A percentile compares a stretch with the other conserved stretches of the same genome.
phyloP scores from a whole-genome alignment of 2,329 filamentous ascomycete genomes.

The Claviceps pazoutovae region DNA sequence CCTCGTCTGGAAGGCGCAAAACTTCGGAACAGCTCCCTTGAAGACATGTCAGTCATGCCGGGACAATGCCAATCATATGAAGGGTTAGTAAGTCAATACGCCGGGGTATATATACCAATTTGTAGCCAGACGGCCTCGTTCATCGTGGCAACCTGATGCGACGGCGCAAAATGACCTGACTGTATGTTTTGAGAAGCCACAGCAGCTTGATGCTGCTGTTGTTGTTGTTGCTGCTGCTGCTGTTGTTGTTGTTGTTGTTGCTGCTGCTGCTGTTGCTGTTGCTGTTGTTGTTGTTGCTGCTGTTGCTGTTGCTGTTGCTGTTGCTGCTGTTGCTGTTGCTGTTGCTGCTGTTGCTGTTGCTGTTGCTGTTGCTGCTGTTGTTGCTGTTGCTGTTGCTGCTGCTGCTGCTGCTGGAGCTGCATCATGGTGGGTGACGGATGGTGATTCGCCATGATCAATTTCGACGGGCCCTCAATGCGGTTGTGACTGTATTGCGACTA shows the following conservation, averaged over 20 bases:
- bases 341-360: conserved; percentile 35
- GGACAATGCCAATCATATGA: neutral
- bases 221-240: conserved; percentile 28
- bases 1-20: conserved; percentile 77
- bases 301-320: conserved; percentile 35
- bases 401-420: conserved; percentile 38
- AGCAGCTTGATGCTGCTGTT: conserved; percentile 39
- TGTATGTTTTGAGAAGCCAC: conserved; percentile 42
- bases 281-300: conserved; percentile 32
- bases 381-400: conserved; percentile 23
- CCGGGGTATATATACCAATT: conserved; percentile 51
- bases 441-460: conserved; percentile 53
- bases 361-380: conserved; percentile 39
- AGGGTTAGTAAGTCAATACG: neutral
- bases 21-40: conserved; percentile 75
- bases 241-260: conserved; percentile 39
- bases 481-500: neutral
- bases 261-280: conserved; percentile 42
- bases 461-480: neutral
- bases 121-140: conserved; percentile 89
- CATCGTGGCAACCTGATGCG: conserved; percentile 61
- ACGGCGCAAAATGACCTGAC: conserved; percentile 45
- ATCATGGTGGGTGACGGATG: conserved; percentile 73
- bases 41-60: neutral
- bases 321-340: conserved; percentile 30